Evolutionary conservation across 768 basidiomycete genomes (phyloP).

Genomic region (Lactarius sanguifluus): DNA sequence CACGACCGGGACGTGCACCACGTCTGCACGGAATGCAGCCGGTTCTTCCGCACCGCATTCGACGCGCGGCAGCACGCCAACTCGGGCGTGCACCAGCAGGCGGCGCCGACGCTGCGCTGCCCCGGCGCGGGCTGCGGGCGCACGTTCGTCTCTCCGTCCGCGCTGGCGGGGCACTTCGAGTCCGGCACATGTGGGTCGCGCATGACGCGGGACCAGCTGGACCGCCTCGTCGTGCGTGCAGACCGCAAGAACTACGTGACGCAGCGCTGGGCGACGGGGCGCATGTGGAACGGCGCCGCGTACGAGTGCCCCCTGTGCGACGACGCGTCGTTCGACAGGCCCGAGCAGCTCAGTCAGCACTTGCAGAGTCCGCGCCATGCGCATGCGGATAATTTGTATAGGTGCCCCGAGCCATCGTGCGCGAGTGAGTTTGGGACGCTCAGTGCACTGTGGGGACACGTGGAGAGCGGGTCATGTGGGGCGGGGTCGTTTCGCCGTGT

Average conservation of each 20-base stretch:
- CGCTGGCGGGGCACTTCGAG: conserved; percentile 63
- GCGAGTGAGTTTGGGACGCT: conserved; percentile 10
- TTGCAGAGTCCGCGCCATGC: conserved; percentile 50
- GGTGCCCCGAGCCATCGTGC: conserved; percentile 4
- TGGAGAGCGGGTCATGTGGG: conserved; percentile 9
- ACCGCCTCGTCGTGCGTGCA: conserved; percentile 42
- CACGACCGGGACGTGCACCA: conserved; percentile 42
- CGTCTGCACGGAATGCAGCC: conserved; percentile 37
- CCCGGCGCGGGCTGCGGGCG: conserved; percentile 43
- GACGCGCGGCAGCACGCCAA: conserved; percentile 49
- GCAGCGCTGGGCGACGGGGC: conserved; percentile 36
- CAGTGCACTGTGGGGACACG: conserved; percentile 11
- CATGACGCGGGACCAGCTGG: conserved; percentile 39
- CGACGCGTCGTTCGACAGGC: conserved; percentile 37
- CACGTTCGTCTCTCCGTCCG: conserved; percentile 51
- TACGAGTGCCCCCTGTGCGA: conserved; percentile 71
- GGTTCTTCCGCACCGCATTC: conserved; percentile 42
- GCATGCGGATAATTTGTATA: conserved; percentile 15
- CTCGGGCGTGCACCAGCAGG: conserved; percentile 48
- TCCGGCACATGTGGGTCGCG: conserved; percentile 54
- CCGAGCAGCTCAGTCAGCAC: conserved; percentile 58
- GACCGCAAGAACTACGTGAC: conserved; percentile 44
- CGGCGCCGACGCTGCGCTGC: conserved; percentile 38
- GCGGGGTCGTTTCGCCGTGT: conserved; percentile 13
- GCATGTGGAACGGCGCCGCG: conserved; percentile 42